Evolutionary conservation across 106 monocot species (phyloP).

Genomic region (Apostasia shenzhenica): DNA sequence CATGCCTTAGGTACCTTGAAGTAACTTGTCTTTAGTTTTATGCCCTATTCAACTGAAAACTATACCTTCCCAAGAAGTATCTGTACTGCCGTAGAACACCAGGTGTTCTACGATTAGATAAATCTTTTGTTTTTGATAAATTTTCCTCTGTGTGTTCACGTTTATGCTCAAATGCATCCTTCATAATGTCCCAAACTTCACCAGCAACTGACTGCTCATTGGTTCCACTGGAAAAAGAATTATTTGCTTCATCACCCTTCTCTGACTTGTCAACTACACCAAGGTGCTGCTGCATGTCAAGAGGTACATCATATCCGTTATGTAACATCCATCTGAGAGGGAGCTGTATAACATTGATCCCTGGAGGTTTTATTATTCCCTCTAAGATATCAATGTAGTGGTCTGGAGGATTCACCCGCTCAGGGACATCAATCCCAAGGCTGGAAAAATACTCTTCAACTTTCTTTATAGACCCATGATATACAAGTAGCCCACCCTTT

Average conservation of each 20-base stretch:
- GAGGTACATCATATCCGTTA: constrained; percentile 51
- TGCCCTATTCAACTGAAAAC: neutral
- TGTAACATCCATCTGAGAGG: constrained; percentile 56
- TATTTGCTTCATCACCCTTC: constrained; percentile 3
- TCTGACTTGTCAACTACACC: constrained; percentile 8
- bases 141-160: constrained; percentile 29
- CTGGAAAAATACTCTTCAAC: constrained; percentile 58
- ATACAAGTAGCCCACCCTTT: constrained; percentile 61
- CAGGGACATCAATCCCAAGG: constrained; percentile 61
- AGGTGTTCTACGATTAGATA: constrained; percentile 57
- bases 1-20: no score
- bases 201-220: constrained; percentile 17
- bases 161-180: constrained; percentile 12
- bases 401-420: constrained; percentile 75
- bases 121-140: constrained; percentile 41
- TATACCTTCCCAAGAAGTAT: constrained; percentile 74
- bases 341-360: constrained; percentile 37
- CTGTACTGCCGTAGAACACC: constrained; percentile 50
- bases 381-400: constrained; percentile 71
- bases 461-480: constrained; percentile 51
- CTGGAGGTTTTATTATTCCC: constrained; percentile 46
- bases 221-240: constrained; percentile 5
- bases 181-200: constrained; percentile 13
- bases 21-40: neutral
- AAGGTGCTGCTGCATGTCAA: constrained; percentile 32